Percentiles rank a stretch among this genome's conserved stretches.
These are phyloP conservation scores for Cladophialophora carrionii DNA, from an alignment of 2,329 filamentous ascomycete species.

Conservation along the genomic window DNA sequence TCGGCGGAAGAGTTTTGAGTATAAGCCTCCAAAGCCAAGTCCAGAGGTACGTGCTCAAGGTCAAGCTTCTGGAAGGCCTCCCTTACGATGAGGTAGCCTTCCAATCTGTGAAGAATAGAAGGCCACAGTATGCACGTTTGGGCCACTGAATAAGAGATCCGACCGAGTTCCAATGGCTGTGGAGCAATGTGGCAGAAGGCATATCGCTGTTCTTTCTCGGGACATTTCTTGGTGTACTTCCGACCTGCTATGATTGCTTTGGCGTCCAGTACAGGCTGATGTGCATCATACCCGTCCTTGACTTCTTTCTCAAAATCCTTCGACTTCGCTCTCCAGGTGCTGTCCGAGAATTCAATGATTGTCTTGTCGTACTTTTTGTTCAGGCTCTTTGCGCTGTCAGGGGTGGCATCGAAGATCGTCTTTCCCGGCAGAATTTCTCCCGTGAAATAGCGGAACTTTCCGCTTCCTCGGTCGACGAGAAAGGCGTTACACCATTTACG, in stretches of 20 bases:
- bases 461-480: conserved; percentile 61
- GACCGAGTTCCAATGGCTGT: conserved; percentile 74
- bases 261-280: conserved; percentile 81
- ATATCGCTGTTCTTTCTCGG: conserved; percentile 55
- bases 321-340: conserved; percentile 51
- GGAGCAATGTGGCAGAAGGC: conserved; percentile 70
- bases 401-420: conserved; percentile 67
- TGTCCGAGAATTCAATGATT: conserved; percentile 84
- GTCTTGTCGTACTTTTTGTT: conserved; percentile 56
- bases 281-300: conserved; percentile 55
- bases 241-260: conserved; percentile 75
- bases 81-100: conserved; percentile 76
- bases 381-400: conserved; percentile 49
- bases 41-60: conserved; percentile 63
- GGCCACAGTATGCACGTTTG: conserved; percentile 76
- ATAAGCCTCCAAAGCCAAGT: conserved; percentile 80
- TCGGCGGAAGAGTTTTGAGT: conserved; percentile 91
- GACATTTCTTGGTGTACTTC: conserved; percentile 75
- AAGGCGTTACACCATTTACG: conserved; percentile 55
- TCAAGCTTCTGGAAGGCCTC: conserved; percentile 72
- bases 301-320: conserved; percentile 21
- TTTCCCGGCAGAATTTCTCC: conserved; percentile 54
- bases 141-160: conserved; percentile 72
- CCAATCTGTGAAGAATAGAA: conserved; percentile 79
- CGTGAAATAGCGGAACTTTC: conserved; percentile 62